Conservation (phyloP, 768 basidiomycete species). For the Mycena maculata region DNA sequence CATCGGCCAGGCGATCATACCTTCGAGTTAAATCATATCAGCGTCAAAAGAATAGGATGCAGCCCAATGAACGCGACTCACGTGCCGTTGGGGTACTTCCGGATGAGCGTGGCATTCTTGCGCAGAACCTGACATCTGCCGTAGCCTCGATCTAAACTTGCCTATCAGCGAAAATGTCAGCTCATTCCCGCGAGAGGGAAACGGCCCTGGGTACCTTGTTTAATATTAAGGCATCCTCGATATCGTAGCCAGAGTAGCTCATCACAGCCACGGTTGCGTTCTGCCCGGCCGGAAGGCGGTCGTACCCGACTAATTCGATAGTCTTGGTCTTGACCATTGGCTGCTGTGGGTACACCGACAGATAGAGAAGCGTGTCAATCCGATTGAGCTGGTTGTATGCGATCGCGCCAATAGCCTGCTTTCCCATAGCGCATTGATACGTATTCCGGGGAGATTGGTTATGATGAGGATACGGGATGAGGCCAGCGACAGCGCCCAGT, state of each 20-base stretch:
- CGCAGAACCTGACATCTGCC: slow-evolving; percentile 97
- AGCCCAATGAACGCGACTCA: slow-evolving; percentile 56
- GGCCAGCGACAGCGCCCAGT: slow-evolving; percentile 95
- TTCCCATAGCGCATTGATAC: slow-evolving; percentile 99
- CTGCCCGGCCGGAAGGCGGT: slow-evolving; percentile 96
- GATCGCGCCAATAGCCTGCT: slow-evolving; percentile 99
- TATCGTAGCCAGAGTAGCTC: slow-evolving; percentile 99
- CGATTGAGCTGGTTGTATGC: slow-evolving; percentile 97
- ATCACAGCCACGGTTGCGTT: slow-evolving; percentile 99
- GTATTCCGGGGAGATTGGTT: slow-evolving; percentile 99
- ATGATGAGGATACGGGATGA: slow-evolving; percentile 99
- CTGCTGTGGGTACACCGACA: slow-evolving; percentile 97
- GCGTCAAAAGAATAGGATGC: slow-evolving; percentile 20
- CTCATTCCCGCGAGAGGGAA: not conserved
- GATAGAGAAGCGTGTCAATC: slow-evolving; percentile 97
- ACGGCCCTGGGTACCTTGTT: slow-evolving; percentile 74
- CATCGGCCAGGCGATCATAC: slow-evolving; percentile 94
- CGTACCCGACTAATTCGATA: slow-evolving; percentile 96
- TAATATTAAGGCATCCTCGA: slow-evolving; percentile 94
- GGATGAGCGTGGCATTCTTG: slow-evolving; percentile 93
- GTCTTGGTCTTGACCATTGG: slow-evolving; percentile 99
- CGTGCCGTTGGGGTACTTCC: slow-evolving; percentile 98
- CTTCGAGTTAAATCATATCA: slow-evolving; percentile 54
- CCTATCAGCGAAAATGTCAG: slow-evolving; percentile 57
- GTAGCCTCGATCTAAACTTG: slow-evolving; percentile 96